Evolutionary conservation across 768 basidiomycete species (phyloP), one percentile per base, ranked within the genome.

Genomic region (Boletus coccyginus): DNA sequence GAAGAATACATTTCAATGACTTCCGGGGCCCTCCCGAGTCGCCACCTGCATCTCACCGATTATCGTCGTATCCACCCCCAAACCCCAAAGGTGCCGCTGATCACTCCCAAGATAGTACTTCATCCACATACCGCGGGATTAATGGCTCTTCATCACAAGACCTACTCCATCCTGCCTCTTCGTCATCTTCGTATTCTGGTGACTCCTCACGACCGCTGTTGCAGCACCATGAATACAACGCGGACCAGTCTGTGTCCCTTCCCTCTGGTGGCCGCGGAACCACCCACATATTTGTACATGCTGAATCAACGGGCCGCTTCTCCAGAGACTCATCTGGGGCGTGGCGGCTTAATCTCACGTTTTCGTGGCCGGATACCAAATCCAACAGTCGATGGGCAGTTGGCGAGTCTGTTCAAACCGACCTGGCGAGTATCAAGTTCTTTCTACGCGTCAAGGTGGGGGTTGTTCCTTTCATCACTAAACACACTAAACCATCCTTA

Each of bases 301-400:
- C 79, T 11, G 84, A 89, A 68, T 80, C 83, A n/a, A 77, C 78
- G 1, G 83, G 82, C 40, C 74, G 72, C 53, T 86, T 90, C 66
- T 65, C 77, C 50, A 78, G 74, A 52, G 84, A 87, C 63, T 65
- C 76, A 1, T 71, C 79, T 42, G 86, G 87, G 36, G 70, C 83
- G 8, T 87, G 82, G 82, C 78, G 70, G 39, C 85, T 86, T 66
- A 86, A 81, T 1, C 71, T 91, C 44, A 84, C 85, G 9, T 70
- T 90, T 41, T 84, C 86, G 61, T 89, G 90, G 86, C 88, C 90
- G 14, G 79, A 81, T 36, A 71, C 80, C 52, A 87, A 85, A 65
- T 82, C 86, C 4, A 79, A 80, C 55, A 84, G 81, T 63, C 83
- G 87, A 19, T 93, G 91, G 88, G 81, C 89, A 10, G 80, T 88